Base-by-base conservation (phyloP, 176 grass and related monocot species). In the Phoenix dactylifera region DNA sequence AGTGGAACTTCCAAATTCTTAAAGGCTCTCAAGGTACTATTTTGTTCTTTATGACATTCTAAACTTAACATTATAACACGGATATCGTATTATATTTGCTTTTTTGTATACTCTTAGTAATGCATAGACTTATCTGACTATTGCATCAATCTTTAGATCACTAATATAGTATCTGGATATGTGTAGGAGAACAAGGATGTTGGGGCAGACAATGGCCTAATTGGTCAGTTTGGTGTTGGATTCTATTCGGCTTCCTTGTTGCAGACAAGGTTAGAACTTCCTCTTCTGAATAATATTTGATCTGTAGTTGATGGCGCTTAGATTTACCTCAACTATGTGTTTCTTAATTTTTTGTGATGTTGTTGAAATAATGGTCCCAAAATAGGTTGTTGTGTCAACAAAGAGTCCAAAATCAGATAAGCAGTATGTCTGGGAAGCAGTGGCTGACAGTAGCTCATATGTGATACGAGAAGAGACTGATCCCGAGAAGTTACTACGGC, bases 181-280 rank as follows among this genome's bases (percentile, higher is more conserved):
- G 48, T 68, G 55, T 54, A 95, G 90, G 90, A 95, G 49, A 95
- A 95, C 73, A 80, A 86, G 49, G 90, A 95, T 76, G 75, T 84
- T 69, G 90, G 90, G 48, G 64, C 90, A 39, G 90, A 95, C 67
- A 95, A 95, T 81, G 73, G 86, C 48, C 70, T 89, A 44, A 95
- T 95, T 70, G 90, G 90, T 67, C 90, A 89, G 72, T 95, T 95
- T 71, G 90, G 90, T 79, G 90, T 95, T 22, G 86, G 90, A 22
- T 95, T 95, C 66, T 95, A 95, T 78, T 95, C 90, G 0, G 86
- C 90, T 95, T 95, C 76, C 90, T 95, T 74, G 90, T 89, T 73
- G 76, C 90, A 22, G 67, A 86, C 24, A 80, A 74, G 86, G 86
- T 86, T 69, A 18, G 4, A 29, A 58, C 28, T 58, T 28, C 39